phyloP scores from a whole-genome alignment of 139 green algal species.

The Raphidocelis subcapitata region DNA sequence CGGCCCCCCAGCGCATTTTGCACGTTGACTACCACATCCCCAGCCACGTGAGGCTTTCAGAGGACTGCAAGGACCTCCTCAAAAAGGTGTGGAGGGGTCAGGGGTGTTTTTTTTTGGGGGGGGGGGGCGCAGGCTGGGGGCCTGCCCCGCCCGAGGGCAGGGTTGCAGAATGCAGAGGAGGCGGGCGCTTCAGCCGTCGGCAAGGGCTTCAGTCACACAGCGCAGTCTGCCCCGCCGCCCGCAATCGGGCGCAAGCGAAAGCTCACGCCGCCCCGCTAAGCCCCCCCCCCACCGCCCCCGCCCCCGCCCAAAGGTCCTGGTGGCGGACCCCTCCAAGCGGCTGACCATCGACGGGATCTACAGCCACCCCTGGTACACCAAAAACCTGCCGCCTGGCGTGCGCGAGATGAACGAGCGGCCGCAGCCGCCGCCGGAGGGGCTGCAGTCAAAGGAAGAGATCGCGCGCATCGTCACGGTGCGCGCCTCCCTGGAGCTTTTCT shows the following conservation, averaged over 20 bases:
- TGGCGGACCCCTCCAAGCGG: conserved; percentile 62
- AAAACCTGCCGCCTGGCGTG: conserved; percentile 83
- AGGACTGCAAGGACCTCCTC: conserved; percentile 68
- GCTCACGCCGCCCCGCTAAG: no score
- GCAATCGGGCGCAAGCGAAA: no score
- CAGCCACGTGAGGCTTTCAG: conserved; percentile 45
- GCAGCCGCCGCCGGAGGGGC: conserved; percentile 33
- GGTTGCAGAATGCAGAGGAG: no score
- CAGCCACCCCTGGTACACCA: conserved; percentile 61
- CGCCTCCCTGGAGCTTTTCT: not conserved
- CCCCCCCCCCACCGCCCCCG: no score
- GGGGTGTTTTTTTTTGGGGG: no score
- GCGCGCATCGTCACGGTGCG: conserved; percentile 25
- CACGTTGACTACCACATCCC: conserved; percentile 73
- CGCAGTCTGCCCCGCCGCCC: no score
- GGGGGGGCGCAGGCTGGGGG: no score
- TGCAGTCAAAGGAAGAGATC: conserved; percentile 39
- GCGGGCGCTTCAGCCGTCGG: no score
- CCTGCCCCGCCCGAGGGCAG: no score
- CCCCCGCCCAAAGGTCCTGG: conserved; percentile 13
- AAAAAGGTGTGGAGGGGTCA: no score
- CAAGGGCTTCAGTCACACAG: no score
- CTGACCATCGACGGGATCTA: conserved; percentile 57
- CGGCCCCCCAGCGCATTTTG: conserved; percentile 62
- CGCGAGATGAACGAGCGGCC: conserved; percentile 73